Base-by-base conservation (phyloP, 257 asterid species). In the Asclepias syriaca region DNA sequence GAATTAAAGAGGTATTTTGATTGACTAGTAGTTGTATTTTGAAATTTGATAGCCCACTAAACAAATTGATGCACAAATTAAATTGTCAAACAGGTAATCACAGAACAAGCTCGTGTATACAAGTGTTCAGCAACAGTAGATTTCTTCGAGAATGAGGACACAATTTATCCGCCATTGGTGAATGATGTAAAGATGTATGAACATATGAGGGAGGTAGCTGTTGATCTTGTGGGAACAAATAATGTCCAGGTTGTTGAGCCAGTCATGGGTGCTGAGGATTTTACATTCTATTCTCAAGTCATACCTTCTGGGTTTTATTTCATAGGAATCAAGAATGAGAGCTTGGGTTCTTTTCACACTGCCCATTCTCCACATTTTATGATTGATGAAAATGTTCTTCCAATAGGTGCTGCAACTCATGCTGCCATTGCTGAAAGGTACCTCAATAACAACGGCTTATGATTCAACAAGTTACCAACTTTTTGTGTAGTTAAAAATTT, bases 391-490 rank as follows among this genome's bases (percentile, higher is more conserved):
- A 86, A 88, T 72, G 96, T 85, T 60, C 89, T 95, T 2, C 87
- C 87, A 1, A 48, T 89, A 3, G 99, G 99, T 3, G 96, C 99
- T 8, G 97, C 99, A 40, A 75, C 89, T 65, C 92, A 95, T 69
- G 99, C 98, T 49, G 93, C 96, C 72, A 85, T 95, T 73, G 98
- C 97, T 0, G 99, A 92, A 83, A 90, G 97, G 74, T 92, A 88
- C 61, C 90, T 94, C 43, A 68, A 78, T 49, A 85, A 83, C 2
- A 78, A 71, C 3, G 53, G 57, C 40, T 70, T 56, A n/a, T 21
- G 66, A 58, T 2, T 4, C 22, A 58, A 6, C 2, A 13, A 59
- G 16, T 13, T 27, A 59, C 18, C 18, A 21, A 0, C 46, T 0
- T 15, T 13, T 13, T 18, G 45, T 43, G 40, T 60, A 60, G 66